A percentile compares a stretch with the other conserved stretches of the same genome.
Conservation (phyloP, 2,329 filamentous ascomycete genomes). For the Alternaria triticina region DNA sequence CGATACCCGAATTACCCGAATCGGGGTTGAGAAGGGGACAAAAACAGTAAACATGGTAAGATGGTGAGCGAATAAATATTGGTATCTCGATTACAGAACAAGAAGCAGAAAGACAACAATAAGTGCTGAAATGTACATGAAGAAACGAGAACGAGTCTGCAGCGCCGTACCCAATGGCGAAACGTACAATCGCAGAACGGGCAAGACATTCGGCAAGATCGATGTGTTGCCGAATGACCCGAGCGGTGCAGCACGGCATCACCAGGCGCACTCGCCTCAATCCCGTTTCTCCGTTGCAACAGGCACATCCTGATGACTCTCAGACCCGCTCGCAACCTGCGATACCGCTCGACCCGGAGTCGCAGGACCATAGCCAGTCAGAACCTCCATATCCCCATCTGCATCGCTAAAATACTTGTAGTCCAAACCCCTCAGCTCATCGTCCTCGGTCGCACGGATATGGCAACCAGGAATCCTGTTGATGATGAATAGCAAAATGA, state of each 20-base stretch:
- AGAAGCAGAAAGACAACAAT: not conserved
- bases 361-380: conserved; percentile 24
- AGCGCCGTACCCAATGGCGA: not conserved
- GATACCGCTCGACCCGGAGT: conserved; percentile 17
- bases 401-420: conserved; percentile 55
- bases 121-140: not conserved
- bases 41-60: not conserved
- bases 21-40: not conserved
- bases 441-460: conserved; percentile 62
- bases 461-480: conserved; percentile 65
- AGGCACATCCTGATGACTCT: conserved; percentile 30
- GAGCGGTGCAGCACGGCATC: not conserved
- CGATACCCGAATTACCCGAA: not conserved
- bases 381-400: conserved; percentile 28
- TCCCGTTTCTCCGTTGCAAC: conserved; percentile 26
- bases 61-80: not conserved
- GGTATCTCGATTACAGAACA: not conserved
- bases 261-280: conserved; percentile 16
- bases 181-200: not conserved
- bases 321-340: conserved; percentile 16
- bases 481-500: conserved; percentile 61
- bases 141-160: not conserved
- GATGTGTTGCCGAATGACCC: not conserved
- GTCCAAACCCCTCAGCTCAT: conserved; percentile 62
- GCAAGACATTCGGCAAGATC: not conserved